Evolutionary conservation across 2,329 filamentous ascomycete genomes (phyloP), one percentile per base, ranked within the genome.

Genomic region (Sordariomycetes sp.): DNA sequence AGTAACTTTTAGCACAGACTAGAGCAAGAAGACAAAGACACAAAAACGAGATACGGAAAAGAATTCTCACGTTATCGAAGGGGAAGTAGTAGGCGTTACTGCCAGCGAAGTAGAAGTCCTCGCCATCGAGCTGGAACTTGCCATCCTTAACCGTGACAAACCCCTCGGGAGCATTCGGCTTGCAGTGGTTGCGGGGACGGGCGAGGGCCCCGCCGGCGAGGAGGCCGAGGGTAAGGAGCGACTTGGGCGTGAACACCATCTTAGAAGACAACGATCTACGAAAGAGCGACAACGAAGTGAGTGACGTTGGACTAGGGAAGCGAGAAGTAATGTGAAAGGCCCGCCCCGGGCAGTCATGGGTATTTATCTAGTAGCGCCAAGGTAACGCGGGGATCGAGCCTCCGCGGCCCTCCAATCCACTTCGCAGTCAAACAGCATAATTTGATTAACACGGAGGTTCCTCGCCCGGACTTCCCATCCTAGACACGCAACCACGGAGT

Each of bases 71-170:
- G n/a, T 76, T 72, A 56, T 71, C 74, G 64, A 80, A 80, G 0
- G 78, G 76, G 20, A 80, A 75, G 61, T 78, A 80, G 60, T 81
- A 80, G 10, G 77, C 79, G 64, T 81, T 82, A 60, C 72, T 77
- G 1, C 79, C 78, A 1, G 79, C 78, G 62, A 80, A 81, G 65
- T 78, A 74, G 62, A 80, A 81, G 60, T 76, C 72, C 59, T 78
- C 69, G 57, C 78, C 79, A 53, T 80, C 72, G 4, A 82, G 71
- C 64, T 75, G 68, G 65, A 82, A 81, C 58, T 75, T 74, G 1
- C 67, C 70, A 6, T 75, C 77, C 2, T 76, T 68, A 0, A 74
- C 71, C 2, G 74, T 76, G 20, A 80, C 75, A 56, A 80, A 79
- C 0, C 75, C 74, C 48, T 54, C 42, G 10, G 55, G 48, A 5